Evolutionary conservation across 2,329 filamentous ascomycete genomes (phyloP).

Genomic region (Colletotrichum sp.): DNA sequence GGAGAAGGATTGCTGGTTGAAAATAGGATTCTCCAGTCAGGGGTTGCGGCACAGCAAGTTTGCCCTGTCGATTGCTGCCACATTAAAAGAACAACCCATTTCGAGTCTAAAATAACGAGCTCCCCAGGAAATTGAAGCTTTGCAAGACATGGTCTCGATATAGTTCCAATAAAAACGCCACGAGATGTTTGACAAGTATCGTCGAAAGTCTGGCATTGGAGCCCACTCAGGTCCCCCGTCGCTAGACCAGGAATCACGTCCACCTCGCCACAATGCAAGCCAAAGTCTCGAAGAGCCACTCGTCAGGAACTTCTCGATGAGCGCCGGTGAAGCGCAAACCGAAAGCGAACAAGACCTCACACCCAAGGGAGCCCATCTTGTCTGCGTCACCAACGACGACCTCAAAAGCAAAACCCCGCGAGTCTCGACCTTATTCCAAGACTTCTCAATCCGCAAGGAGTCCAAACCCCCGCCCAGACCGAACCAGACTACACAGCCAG

Average conservation of each 20-base stretch:
- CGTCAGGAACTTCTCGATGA: neutral
- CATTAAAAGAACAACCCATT: neutral
- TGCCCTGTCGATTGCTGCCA: neutral
- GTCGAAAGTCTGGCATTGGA: neutral
- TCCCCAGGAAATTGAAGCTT: neutral
- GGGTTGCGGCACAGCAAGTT: neutral
- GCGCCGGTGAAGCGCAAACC: neutral
- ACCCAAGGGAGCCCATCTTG: fast-evolving
- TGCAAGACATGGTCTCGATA: fast-evolving
- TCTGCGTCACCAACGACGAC: neutral
- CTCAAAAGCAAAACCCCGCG: neutral
- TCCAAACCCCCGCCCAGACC: neutral
- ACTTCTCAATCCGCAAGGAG: neutral
- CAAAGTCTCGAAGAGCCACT: neutral
- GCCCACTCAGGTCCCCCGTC: fast-evolving
- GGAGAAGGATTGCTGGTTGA: neutral
- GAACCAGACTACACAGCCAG: neutral
- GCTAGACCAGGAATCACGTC: neutral
- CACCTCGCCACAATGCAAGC: neutral
- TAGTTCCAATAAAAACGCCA: neutral
- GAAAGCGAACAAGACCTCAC: neutral
- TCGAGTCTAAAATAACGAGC: fast-evolving
- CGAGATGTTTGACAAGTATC: neutral
- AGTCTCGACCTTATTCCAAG: neutral
- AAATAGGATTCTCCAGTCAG: neutral